Evolutionary conservation across 2,329 filamentous ascomycete genomes (phyloP).

Genomic region (Trichoderma harzianum): DNA sequence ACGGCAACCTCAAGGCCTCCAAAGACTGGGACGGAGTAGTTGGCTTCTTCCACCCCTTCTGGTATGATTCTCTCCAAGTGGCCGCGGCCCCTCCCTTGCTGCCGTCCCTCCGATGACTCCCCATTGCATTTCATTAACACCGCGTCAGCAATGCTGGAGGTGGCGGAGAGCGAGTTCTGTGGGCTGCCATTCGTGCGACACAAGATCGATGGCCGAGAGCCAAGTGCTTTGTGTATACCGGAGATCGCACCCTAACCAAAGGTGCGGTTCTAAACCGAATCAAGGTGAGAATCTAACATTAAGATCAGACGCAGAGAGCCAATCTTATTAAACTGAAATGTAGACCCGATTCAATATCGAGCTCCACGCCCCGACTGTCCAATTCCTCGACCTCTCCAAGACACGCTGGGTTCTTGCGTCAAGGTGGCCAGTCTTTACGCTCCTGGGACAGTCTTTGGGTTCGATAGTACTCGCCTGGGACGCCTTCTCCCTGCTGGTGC

Average conservation of each 20-base stretch:
- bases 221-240: slow-evolving; percentile 90
- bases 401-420: slow-evolving; percentile 81
- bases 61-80: slow-evolving; percentile 50
- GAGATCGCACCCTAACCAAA: slow-evolving; percentile 86
- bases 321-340: slow-evolving; percentile 3
- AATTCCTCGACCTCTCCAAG: slow-evolving; percentile 87
- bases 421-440: slow-evolving; percentile 87
- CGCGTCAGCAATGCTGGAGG: slow-evolving; percentile 80
- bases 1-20: slow-evolving; percentile 38
- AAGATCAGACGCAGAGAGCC: not conserved
- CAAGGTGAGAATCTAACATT: slow-evolving; percentile 45
- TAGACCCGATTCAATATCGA: slow-evolving; percentile 88
- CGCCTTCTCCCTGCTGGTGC: slow-evolving; percentile 85
- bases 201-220: slow-evolving; percentile 85
- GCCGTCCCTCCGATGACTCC: not conserved
- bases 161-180: slow-evolving; percentile 91
- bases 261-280: slow-evolving; percentile 73
- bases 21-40: slow-evolving; percentile 76
- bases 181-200: slow-evolving; percentile 89
- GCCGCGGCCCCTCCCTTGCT: not conserved
- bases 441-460: slow-evolving; percentile 89
- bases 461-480: slow-evolving; percentile 87
- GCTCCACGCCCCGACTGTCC: slow-evolving; percentile 75
- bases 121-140: slow-evolving; percentile 9
- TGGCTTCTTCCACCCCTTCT: slow-evolving; percentile 97